Base-by-base conservation (phyloP, 164 flowering plant species). In the Vitis vinifera region DNA sequence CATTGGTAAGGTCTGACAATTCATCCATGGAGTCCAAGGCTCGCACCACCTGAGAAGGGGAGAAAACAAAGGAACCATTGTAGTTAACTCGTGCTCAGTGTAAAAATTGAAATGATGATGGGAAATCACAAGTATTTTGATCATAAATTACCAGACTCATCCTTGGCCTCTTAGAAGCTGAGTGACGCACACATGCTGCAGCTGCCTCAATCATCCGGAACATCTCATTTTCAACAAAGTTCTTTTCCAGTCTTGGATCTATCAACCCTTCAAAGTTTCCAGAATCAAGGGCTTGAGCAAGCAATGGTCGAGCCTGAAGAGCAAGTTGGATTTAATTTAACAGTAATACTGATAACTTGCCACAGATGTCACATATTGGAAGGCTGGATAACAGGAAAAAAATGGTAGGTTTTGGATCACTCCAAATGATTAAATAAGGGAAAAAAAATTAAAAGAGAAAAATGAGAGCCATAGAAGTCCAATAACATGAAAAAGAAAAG, bases 181-280 rank as follows among this genome's bases (percentile, higher is more conserved):
- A 86, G 71, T 86, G 90, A 31, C 90, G 88, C 31, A 86, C 83
- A 66, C 90, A 86, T 63, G 88, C 86, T 27, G 88, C 88, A n/a
- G 90, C 90, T 19, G 88, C 88, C 68, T 86, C 84, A 29, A 86
- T 75, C 90, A 86, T 84, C 50, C 84, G 76, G 70, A 84, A 81
- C 86, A 86, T 81, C 71, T 86, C 90, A 60, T 55, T 61, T 23
- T 50, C 65, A 23, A 75, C 78, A 65, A 76, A 86, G 63, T 81
- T 79, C n/a, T 77, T 76, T 57, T 66, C 85, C 47, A 86, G 77
- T 71, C 74, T 80, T 14, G 85, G 79, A 76, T 86, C 90, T 29
- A 76, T 78, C 66, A 86, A 48, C 19, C 53, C 78, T 12, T 76
- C 84, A 50, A 86, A 84, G 14, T 78, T 73, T 69, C 79, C 73